Evolutionary conservation across 2,329 filamentous ascomycete genomes (phyloP), one percentile per base, ranked within the genome.

Genomic region (Colletotrichum spinosum): DNA sequence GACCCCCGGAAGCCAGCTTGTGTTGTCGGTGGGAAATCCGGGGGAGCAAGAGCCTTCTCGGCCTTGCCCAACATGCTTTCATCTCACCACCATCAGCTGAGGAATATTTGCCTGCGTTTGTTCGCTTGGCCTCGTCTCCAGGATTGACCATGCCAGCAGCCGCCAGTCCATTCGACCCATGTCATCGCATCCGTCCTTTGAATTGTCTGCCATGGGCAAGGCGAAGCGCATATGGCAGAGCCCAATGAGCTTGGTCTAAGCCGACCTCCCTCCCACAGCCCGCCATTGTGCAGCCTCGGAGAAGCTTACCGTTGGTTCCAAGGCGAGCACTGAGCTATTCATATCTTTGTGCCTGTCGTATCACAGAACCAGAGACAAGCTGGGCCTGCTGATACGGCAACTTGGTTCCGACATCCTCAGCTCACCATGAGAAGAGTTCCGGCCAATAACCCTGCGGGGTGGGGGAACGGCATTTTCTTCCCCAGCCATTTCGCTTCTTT

Each of bases 1-100:
- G 55, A 54, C 48, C 55, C 61, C 56, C 61, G 65, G 65, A 48
- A 60, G 61, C 65, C 55, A 65, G 65, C 65, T 60, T 67, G 60
- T 61, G 53, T 60, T 60, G 61, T 53, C 65, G 65, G 56, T 53
- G 42, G 39, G 55, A 56, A 65, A 67, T 54, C 65, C 38, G 65
- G 65, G 65, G 65, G 50, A 65, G 35, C 54, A 53, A 46, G 35
- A 41, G 17, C 39, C 62, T 62, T 52, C 46, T 52, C 42, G 52
- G 57, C 39, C 57, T 52, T 45, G n/a, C 45, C 50, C 53, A 53
- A 56, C 62, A 53, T 57, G 58, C 58, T 52, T 44, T 53, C 42
- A 53, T 62, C 62, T 62, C 52, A 53, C 53, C 46, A 65, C 52
- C 48, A 62, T 65, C 58, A 62, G 60, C 64, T 63, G 64, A 67